Base-by-base conservation (phyloP, 306 rosid species). In the Quercus ilex region DNA sequence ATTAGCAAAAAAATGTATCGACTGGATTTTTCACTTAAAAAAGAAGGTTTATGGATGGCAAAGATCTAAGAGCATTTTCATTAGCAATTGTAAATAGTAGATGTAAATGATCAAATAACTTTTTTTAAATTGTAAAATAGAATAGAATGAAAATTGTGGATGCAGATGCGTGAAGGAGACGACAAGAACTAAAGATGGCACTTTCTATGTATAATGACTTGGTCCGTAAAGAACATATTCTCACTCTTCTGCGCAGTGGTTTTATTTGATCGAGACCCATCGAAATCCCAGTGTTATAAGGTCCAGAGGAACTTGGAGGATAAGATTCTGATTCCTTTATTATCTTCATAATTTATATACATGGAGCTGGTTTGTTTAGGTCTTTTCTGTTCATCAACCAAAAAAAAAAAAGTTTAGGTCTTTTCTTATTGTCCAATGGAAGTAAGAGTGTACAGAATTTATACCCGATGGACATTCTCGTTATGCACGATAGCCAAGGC, bases 241-340 rank as follows among this genome's bases (percentile, higher is more conserved):
- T 30, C 49, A 41, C 23, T 65, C 35, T 25, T 18, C 25, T 11
- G 76, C 28, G 30, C 11, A 51, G 41, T 19, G 49, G 79, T 30
- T 65, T 74, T 75, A 74, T 74, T 79, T 90, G 90, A 85, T 86
- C 14, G 80, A 74, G 85, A 85, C 85, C 41, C 62, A 46, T 86
- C 84, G 53, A 38, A 64, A 67, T 74, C 58, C 82, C 73, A 49
- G 53, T 28, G 60, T 41, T 8, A 2, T 8, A 8, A 41, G 46
- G 12, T 41, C 12, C 11, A 41, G 12, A 41, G 46, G 12, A 55
- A 59, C 53, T 49, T 75, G 77, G 31, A 70, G 33, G 18, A 80
- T 55, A 70, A 71, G 71, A 78, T 55, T 83, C 69, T 25, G 62
- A 78, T 60, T 41, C 46, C 12, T 41, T 8, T 41, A 9, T 41